These are phyloP conservation scores for Acacia melanoxylon DNA, from an alignment of 306 rosid species.

Conservation along the genomic window DNA sequence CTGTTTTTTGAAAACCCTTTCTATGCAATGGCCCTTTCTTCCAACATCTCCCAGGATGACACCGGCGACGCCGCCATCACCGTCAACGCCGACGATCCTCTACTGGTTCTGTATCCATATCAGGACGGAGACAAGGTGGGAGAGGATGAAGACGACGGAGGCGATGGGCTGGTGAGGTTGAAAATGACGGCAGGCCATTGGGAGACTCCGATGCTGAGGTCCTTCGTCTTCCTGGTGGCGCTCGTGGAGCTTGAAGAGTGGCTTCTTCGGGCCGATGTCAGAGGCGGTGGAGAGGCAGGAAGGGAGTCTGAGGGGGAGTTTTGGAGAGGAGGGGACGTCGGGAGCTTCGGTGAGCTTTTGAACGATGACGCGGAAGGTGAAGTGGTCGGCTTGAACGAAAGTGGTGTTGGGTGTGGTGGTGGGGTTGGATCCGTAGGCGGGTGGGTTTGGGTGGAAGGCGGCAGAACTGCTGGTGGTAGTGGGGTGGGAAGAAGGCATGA, in stretches of 20 bases:
- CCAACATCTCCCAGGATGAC: constrained; percentile 67
- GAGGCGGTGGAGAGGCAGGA: constrained; percentile 35
- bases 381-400: constrained; percentile 79
- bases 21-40: constrained; percentile 60
- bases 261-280: constrained; percentile 51
- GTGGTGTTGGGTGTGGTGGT: constrained; percentile 50
- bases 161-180: background rate
- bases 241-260: constrained; percentile 78
- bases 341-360: constrained; percentile 87
- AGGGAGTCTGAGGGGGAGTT: constrained; percentile 64
- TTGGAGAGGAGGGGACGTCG: constrained; percentile 53
- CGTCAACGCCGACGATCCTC: constrained; percentile 39
- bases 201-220: constrained; percentile 46
- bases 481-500: too few relatives aligned
- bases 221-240: constrained; percentile 73
- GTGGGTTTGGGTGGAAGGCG: too few relatives aligned
- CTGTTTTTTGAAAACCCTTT: constrained; percentile 53
- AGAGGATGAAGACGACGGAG: background rate
- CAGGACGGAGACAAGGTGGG: background rate
- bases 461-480: background rate
- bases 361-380: constrained; percentile 72
- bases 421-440: too few relatives aligned
- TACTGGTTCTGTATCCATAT: background rate
- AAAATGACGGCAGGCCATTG: background rate
- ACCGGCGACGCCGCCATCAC: constrained; percentile 69